Percentiles rank a stretch among this genome's conserved stretches.
These are phyloP conservation scores for Alternaria brassicae DNA, from an alignment of 2,329 filamentous ascomycete genomes.

Conservation along the genomic window DNA sequence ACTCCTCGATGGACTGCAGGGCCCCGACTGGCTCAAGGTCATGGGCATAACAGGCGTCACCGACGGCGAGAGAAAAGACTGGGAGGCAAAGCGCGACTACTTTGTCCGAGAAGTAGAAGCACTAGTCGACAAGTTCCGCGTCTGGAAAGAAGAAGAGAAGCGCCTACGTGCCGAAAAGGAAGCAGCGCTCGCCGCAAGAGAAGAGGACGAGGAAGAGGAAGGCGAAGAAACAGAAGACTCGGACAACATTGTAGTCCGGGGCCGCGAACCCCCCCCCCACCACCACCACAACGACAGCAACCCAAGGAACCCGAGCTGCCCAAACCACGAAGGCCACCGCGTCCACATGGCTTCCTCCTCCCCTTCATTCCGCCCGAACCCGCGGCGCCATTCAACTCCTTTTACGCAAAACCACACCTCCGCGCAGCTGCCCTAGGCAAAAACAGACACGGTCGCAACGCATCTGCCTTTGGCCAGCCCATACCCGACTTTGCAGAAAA, in stretches of 20 bases:
- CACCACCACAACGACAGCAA: constrained; percentile 51
- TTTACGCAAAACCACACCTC: constrained; percentile 81
- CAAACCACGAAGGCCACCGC: constrained; percentile 42
- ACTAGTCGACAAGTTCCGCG: constrained; percentile 84
- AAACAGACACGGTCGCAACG: constrained; percentile 71
- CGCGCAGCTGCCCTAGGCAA: constrained; percentile 80
- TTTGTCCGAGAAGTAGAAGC: constrained; percentile 84
- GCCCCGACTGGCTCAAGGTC: constrained; percentile 89
- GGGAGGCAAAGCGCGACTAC: constrained; percentile 82
- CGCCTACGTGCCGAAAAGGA: constrained; percentile 79
- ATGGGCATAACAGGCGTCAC: constrained; percentile 89
- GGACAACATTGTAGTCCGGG: constrained; percentile 29
- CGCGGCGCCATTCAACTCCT: constrained; percentile 77
- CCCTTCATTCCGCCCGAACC: constrained; percentile 42
- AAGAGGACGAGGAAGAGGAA: constrained; percentile 52
- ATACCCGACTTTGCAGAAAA: constrained; percentile 74
- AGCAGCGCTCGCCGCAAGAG: constrained; percentile 61
- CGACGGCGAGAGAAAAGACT: constrained; percentile 83
- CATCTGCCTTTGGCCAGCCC: constrained; percentile 81
- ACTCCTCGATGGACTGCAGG: constrained; percentile 80
- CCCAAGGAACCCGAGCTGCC: constrained; percentile 51
- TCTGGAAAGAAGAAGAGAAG: constrained; percentile 91
- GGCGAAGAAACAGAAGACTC: constrained; percentile 50
- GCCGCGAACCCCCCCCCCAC: constrained; percentile 12
- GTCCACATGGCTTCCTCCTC: constrained; percentile 43